phyloP scores from a whole-genome alignment of 345 rosid genomes.

The Balakata baccata region DNA sequence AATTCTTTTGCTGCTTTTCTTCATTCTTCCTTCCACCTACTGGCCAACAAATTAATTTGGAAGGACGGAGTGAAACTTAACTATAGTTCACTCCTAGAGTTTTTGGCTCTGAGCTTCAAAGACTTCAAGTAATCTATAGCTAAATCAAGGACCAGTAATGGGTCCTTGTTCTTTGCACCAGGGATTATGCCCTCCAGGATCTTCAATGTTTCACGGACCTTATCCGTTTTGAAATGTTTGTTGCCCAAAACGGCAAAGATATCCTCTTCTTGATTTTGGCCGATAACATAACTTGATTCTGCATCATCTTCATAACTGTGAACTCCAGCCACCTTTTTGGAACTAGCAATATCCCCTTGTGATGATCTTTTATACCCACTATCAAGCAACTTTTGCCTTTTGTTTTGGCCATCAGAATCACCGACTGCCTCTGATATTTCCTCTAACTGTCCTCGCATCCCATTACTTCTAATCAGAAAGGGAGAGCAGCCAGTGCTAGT shows the following conservation, averaged over 20 bases:
- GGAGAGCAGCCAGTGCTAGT: slow-evolving; percentile 26
- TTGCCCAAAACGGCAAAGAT: slow-evolving; percentile 29
- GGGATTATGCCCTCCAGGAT: slow-evolving; percentile 24
- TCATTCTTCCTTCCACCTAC: slow-evolving; percentile 20
- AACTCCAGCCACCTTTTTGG: slow-evolving; percentile 1
- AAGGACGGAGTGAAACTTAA: slow-evolving; percentile 15
- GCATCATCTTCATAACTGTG: slow-evolving; percentile 25
- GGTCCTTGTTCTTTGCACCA: slow-evolving; percentile 21
- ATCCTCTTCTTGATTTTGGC: slow-evolving; percentile 24
- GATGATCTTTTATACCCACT: slow-evolving; percentile 17
- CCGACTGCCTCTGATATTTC: slow-evolving; percentile 44
- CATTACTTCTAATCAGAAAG: slow-evolving; percentile 1
- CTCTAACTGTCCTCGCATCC: slow-evolving; percentile 11
- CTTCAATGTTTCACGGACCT: slow-evolving; percentile 16
- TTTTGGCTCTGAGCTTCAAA: slow-evolving; percentile 21
- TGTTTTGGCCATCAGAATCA: slow-evolving; percentile 53
- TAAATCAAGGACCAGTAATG: slow-evolving; percentile 20
- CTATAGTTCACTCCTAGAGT: slow-evolving; percentile 25
- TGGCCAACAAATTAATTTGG: slow-evolving; percentile 10
- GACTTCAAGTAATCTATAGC: slow-evolving; percentile 27
- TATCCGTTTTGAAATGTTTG: slow-evolving; percentile 25
- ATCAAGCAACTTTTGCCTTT: slow-evolving; percentile 33
- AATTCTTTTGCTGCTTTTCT: slow-evolving; percentile 8
- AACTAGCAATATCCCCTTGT: slow-evolving; percentile 4
- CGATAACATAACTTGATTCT: slow-evolving; percentile 15